A percentile compares a stretch with the other conserved stretches of the same genome.
These are phyloP conservation scores for Oidiodendron maius DNA, from an alignment of 495 filamentous ascomycete species.

Conservation along the genomic window DNA sequence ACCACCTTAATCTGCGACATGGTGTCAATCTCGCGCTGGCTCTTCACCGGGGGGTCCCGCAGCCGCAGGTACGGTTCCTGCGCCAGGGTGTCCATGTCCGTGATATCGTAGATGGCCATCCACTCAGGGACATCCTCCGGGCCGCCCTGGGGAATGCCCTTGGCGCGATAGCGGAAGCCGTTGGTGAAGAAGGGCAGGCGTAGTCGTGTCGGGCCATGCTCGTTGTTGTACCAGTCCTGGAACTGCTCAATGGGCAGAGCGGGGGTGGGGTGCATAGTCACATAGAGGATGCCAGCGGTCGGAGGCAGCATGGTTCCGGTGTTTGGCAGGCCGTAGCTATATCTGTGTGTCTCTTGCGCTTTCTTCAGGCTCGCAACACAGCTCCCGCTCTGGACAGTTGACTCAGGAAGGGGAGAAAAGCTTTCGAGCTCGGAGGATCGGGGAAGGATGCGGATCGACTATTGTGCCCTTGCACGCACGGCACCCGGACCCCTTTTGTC, in stretches of 20 bases:
- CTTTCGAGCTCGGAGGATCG: too few species aligned
- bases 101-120: slow-evolving; percentile 76
- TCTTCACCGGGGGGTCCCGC: slow-evolving; percentile 57
- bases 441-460: too few species aligned
- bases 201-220: slow-evolving; percentile 74
- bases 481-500: too few species aligned
- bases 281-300: slow-evolving; percentile 60
- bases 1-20: slow-evolving; percentile 71
- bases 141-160: slow-evolving; percentile 34
- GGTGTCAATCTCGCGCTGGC: slow-evolving; percentile 64
- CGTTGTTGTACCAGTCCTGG: slow-evolving; percentile 89
- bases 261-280: slow-evolving; percentile 68
- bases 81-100: slow-evolving; percentile 60
- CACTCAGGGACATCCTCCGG: slow-evolving; percentile 51
- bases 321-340: too few species aligned
- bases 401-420: too few species aligned
- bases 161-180: slow-evolving; percentile 71
- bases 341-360: too few species aligned
- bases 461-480: too few species aligned
- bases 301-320: neutral
- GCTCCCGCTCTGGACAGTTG: too few species aligned
- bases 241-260: slow-evolving; percentile 62
- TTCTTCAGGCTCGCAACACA: too few species aligned
- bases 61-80: slow-evolving; percentile 62
- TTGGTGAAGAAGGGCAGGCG: slow-evolving; percentile 67